Evolutionary conservation across 2,329 filamentous ascomycete species (phyloP).

Genomic region (Hypoxylon sp.): DNA sequence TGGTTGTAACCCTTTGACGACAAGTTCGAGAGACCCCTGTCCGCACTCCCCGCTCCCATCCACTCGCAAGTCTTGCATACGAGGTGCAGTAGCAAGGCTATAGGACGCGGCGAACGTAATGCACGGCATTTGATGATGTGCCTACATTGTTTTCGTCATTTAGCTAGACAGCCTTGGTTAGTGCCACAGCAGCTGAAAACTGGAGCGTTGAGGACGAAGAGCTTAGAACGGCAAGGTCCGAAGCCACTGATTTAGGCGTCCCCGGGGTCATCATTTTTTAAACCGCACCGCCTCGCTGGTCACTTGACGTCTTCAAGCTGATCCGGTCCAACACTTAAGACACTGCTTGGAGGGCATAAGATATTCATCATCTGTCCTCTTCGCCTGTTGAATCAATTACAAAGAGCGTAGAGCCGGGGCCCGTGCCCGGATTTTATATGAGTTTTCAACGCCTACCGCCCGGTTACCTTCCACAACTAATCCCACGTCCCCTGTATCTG

Average conservation of each 20-base stretch:
- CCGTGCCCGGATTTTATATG: constrained; percentile 25
- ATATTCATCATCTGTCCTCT: constrained; percentile 16
- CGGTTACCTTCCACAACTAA: neutral
- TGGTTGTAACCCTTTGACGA: constrained; percentile 32
- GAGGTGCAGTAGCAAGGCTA: constrained; percentile 31
- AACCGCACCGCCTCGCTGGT: constrained; percentile 41
- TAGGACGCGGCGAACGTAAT: constrained; percentile 15
- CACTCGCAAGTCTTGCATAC: constrained; percentile 27
- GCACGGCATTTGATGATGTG: constrained; percentile 25
- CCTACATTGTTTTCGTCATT: constrained; percentile 38
- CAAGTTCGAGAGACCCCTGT: constrained; percentile 33
- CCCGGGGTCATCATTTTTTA: constrained; percentile 37
- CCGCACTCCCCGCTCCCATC: constrained; percentile 21
- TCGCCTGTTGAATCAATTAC: constrained; percentile 20
- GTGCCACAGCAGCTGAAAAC: constrained; percentile 30
- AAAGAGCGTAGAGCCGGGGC: constrained; percentile 11
- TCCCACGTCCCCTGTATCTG: constrained; percentile 12
- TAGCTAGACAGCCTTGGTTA: constrained; percentile 30
- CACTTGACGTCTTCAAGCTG: constrained; percentile 41
- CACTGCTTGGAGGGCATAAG: constrained; percentile 2
- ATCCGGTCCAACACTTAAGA: constrained; percentile 22
- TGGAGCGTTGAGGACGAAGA: constrained; percentile 12
- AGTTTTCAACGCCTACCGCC: constrained; percentile 23
- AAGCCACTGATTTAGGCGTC: constrained; percentile 40
- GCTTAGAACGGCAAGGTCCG: constrained; percentile 38